Evolutionary conservation across 768 basidiomycete species (phyloP), one percentile per base, ranked within the genome.

Genomic region (Pulveroboletus frians): DNA sequence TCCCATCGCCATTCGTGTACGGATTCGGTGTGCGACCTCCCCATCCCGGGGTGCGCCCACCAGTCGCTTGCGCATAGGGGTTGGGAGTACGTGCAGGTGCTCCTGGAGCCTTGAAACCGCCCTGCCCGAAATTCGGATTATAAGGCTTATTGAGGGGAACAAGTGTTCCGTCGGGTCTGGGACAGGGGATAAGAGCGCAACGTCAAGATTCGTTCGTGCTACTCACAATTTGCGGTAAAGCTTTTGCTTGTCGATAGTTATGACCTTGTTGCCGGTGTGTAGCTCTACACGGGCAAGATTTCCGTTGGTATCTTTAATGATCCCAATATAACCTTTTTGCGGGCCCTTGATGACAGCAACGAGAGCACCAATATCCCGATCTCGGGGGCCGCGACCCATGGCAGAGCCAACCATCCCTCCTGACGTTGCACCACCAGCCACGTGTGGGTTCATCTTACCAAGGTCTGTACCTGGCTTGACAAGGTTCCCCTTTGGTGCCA

Each of bases 231-330:
- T 77, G 48, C 84, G 76, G 53, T 80, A 76, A 17, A 95, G 68
- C 61, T 88, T 90, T 39, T 78, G 76, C 61, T 92, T 90, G 41
- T 88, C 86, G 49, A 97, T 83, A 34, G 84, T 85, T 50, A 99
- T 83, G 18, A 93, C 75, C 68, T 91, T 93, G 68, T 93, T 94
- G 34, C 85, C 86, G 13, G 92, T 84, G 52, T 78, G 74, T n/a
- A 99, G 73, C 67, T 98, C 96, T 13, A 99, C 92, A 36, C 96
- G 80, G 2, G 87, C 90, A 49, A 83, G 74, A 34, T 77, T 75
- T 5, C 93, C 95, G 50, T 93, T 95, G 26, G 92, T 89, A 63
- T 98, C 96, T 69, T 94, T 97, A 74, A 98, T 88, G 5, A 84
- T 81, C 7, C 96, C 96, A 39, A 85, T 76, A 58, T 94, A 87